These are phyloP conservation scores for Rosa chinensis DNA, from an alignment of 306 rosid genomes.

Conservation along the genomic window DNA sequence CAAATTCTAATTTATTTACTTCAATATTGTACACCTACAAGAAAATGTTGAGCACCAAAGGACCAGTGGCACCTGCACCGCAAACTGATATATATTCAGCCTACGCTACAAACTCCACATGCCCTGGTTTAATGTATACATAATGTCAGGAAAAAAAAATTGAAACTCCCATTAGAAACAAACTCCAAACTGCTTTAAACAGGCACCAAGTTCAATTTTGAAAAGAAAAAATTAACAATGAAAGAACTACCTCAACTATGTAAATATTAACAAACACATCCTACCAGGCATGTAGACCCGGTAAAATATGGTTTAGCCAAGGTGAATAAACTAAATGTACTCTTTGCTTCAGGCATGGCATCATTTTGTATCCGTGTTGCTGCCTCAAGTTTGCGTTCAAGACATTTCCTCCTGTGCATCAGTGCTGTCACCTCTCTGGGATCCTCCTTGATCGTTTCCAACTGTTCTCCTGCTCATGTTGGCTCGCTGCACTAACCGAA, in stretches of 20 bases:
- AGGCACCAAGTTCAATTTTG: constrained; percentile 34
- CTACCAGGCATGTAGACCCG: constrained; percentile 27
- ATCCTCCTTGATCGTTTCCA: constrained; percentile 72
- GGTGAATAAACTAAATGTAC: constrained; percentile 23
- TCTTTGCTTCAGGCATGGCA: constrained; percentile 19
- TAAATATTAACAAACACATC: constrained; percentile 39
- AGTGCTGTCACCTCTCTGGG: constrained; percentile 47
- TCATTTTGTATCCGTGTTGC: neutral
- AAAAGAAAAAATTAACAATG: constrained; percentile 26
- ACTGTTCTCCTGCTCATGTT: constrained; percentile 96
- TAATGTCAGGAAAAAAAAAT: neutral
- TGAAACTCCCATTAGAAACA: constrained; percentile 2
- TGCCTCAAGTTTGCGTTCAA: constrained; percentile 24
- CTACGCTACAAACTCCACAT: neutral
- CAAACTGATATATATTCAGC: neutral
- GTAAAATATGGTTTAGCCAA: constrained; percentile 20
- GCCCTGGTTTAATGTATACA: neutral
- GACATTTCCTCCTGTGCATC: constrained; percentile 45
- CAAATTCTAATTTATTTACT: constrained; percentile 5
- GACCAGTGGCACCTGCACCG: neutral
- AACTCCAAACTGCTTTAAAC: constrained; percentile 4
- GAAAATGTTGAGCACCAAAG: neutral
- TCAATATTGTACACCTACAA: constrained; percentile 10
- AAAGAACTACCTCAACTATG: constrained; percentile 28
- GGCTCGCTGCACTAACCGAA: constrained; percentile 86